Base-by-base conservation (phyloP, 192 early-diverging fungal genomes). In the Geranomyces variabilis region DNA sequence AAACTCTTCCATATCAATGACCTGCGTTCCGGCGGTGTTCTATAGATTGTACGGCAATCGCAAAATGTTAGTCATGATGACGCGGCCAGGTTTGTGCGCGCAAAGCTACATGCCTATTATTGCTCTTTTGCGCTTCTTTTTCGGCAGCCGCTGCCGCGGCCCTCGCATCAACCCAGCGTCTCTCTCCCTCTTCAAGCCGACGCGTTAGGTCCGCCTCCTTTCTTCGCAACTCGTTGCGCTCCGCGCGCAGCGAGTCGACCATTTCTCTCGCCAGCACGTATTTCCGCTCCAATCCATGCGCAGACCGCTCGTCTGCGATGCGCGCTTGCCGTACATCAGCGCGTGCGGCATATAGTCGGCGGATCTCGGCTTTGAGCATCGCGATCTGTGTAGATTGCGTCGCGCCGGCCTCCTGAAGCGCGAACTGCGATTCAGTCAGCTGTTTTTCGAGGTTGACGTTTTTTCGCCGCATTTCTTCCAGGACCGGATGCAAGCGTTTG, bases 281-380 rank as follows among this genome's bases (percentile, higher is more conserved):
- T 45, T 81, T 80, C 36, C 80, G 55, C 58, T 85, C 83, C 19
- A 83, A 48, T 0, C 63, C 65, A 24, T 74, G 62, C 29, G 60
- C 65, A 13, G 74, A 69, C 15, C 67, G 49, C 26, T 85, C 79
- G 29, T 78, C 78, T 14, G 33, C 55, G 15, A 77, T 49, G 30
- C 72, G 66, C 19, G 69, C 77, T 59, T 73, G 73, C 1, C 55
- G 31, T 30, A 74, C 58, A n/a, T 64, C 59, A 14, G 60, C 24
- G 12, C 77, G 63, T 30, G 81, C 79, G 36, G 58, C 59, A 24
- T 76, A 70, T 0, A 84, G 63, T 14, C 83, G 75, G 17, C 83
- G 75, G 33, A 85, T 82, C 67, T 82, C 80, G 21, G 70, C 70
- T 62, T 75, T 77, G 2, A 85, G 80, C 83, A 85, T 82, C 15